These are phyloP conservation scores for Cerioporus squamosus DNA, from an alignment of 1,284 basidiomycete genomes.

Conservation along the genomic window DNA sequence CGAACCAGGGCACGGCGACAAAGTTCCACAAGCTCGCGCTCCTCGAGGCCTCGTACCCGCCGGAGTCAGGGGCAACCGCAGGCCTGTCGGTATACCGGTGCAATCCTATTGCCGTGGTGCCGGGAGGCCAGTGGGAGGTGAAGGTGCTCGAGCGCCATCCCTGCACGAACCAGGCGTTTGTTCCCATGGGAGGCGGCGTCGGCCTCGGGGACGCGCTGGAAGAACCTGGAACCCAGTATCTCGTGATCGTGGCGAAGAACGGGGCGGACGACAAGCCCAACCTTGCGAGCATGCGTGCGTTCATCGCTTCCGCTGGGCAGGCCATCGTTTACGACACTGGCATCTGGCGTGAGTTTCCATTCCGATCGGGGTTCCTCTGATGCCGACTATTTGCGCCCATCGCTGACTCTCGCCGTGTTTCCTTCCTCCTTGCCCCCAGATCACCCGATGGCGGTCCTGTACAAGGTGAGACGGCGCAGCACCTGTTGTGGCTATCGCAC, in stretches of 20 bases:
- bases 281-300: slow-evolving; percentile 74
- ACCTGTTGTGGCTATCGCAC: background rate
- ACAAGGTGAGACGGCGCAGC: slow-evolving; percentile 54
- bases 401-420: background rate
- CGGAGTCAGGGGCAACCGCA: slow-evolving; percentile 54
- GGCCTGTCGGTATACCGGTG: slow-evolving; percentile 80
- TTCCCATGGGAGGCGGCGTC: slow-evolving; percentile 74
- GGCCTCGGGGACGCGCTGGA: slow-evolving; percentile 46
- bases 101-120: slow-evolving; percentile 54
- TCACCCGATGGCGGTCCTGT: slow-evolving; percentile 83
- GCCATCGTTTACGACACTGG: slow-evolving; percentile 84
- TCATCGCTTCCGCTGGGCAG: slow-evolving; percentile 78
- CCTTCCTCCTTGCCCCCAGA: slow-evolving; percentile 48
- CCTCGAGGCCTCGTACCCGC: slow-evolving; percentile 67
- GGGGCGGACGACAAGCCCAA: slow-evolving; percentile 79
- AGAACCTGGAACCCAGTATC: slow-evolving; percentile 61
- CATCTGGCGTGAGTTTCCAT: slow-evolving; percentile 74
- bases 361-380: background rate
- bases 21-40: slow-evolving; percentile 90
- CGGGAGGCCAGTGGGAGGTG: slow-evolving; percentile 56
- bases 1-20: slow-evolving; percentile 86
- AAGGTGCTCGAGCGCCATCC: slow-evolving; percentile 76
- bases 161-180: slow-evolving; percentile 85
- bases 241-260: slow-evolving; percentile 85
- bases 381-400: background rate